Evolutionary conservation across 2,329 filamentous ascomycete species (phyloP), one percentile per base, ranked within the genome.

Genomic region (Exophiala dermatitidis): DNA sequence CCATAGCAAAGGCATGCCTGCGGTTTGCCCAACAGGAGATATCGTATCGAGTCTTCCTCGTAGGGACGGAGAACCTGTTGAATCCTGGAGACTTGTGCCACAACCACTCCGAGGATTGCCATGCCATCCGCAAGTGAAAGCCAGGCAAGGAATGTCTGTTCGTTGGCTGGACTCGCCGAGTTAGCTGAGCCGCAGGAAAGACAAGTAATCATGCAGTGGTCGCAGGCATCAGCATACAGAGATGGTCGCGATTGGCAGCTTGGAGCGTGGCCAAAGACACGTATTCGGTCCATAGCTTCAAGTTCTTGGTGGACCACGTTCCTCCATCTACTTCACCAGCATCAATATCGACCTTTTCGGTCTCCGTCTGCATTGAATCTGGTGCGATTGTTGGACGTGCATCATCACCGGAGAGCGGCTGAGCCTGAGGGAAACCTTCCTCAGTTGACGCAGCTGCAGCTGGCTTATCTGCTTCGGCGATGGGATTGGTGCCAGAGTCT

Each of bases 1-100:
- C 53, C 64, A 36, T 79, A 74, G 56, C 79, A 77, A 2, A 69
- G 63, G 3, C 67, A 69, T 4, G 73, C 69, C 32, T 46, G 37
- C 6, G 52, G 34, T 43, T 50, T 47, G 9, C 33, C 47, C 9
- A 50, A 32, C 5, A 57, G 41, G 46, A 44, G 48, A 32, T 47
- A 49, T 9, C 40, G 46, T 10, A 49, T 6, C 26, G 40, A 32
- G 8, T 57, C 50, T 38, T 64, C 54, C 28, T 62, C 56, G n/a
- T 53, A 30, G 29, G 50, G 37, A 29, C 31, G 38, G 9, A 56
- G 49, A 34, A n/a, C n/a, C 3, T 42, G 43, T 19, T 46, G 36
- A 19, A 50, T 48, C 32, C 36, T 40, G 5, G 49, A 58, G 42
- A 58, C 48, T 37, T 58, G 56, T 33, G 53, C 46, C 12, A 58